Evolutionary conservation across 2,329 filamentous ascomycete species (phyloP).

Genomic region (Thelonectria olida): DNA sequence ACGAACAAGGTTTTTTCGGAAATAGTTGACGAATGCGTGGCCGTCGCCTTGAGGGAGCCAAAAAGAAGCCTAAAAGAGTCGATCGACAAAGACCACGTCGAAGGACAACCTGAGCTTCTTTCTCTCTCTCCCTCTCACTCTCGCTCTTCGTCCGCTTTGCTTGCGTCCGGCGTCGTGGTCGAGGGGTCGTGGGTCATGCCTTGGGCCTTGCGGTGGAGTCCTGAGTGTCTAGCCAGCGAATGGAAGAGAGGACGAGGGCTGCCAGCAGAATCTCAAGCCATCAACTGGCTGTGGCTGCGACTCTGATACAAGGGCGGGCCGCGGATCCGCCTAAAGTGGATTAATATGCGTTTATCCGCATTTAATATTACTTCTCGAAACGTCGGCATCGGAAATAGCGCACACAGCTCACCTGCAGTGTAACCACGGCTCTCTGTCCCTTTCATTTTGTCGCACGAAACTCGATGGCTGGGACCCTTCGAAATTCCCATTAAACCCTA

Average conservation of each 20-base stretch:
- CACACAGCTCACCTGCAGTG: background rate
- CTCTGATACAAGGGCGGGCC: slow-evolving; percentile 19
- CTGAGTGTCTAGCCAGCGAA: slow-evolving; percentile 18
- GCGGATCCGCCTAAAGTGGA: slow-evolving; percentile 18
- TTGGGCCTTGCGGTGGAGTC: slow-evolving; percentile 20
- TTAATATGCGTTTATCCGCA: slow-evolving; percentile 6
- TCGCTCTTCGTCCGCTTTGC: slow-evolving; percentile 1
- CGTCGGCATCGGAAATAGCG: slow-evolving; percentile 1
- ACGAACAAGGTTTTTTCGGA: too few species aligned
- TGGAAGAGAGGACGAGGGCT: slow-evolving; percentile 24
- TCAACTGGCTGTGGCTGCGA: slow-evolving; percentile 8
- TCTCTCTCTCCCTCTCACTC: too few species aligned
- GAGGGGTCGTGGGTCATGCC: slow-evolving; percentile 14
- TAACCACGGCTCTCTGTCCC: background rate
- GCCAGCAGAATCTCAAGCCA: background rate
- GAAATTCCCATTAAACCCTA: background rate
- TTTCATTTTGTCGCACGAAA: background rate
- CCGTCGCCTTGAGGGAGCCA: background rate
- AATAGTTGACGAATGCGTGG: background rate
- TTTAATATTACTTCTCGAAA: slow-evolving; percentile 13
- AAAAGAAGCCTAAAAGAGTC: too few species aligned
- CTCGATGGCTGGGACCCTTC: slow-evolving; percentile 18
- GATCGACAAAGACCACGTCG: background rate
- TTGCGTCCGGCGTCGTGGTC: slow-evolving; percentile 23
- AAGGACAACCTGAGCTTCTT: background rate